Conservation (phyloP, 495 filamentous ascomycete genomes). For the Penicillium goetzii region DNA sequence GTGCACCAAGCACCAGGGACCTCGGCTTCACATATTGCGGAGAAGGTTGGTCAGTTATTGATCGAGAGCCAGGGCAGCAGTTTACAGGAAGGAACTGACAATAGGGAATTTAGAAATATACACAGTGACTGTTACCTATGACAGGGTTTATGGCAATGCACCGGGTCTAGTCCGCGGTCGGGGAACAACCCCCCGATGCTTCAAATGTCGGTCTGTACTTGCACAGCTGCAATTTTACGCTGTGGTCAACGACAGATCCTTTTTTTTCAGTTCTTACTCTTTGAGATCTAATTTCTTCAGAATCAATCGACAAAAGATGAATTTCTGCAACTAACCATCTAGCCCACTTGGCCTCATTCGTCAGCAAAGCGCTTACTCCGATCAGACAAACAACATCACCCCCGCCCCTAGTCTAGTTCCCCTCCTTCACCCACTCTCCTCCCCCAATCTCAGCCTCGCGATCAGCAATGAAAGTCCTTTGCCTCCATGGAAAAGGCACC, state of each 20-base stretch:
- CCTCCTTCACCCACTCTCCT: slow-evolving; percentile 2
- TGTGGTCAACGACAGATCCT: neutral
- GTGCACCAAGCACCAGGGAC: neutral
- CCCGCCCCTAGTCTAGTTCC: neutral
- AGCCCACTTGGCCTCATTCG: neutral
- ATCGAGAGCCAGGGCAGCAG: too few species aligned
- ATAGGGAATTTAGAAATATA: too few species aligned
- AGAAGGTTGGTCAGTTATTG: neutral
- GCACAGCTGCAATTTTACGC: neutral
- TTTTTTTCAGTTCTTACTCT: neutral
- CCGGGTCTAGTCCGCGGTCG: neutral
- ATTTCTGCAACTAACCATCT: neutral
- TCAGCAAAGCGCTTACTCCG: neutral
- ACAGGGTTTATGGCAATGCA: neutral
- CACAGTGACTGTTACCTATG: too few species aligned
- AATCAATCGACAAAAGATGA: neutral
- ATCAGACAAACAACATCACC: slow-evolving; percentile 4
- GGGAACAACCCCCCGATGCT: neutral
- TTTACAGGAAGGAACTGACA: too few species aligned
- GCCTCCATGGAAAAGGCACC: slow-evolving; percentile 67
- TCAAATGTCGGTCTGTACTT: neutral
- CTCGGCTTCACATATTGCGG: neutral
- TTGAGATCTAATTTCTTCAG: neutral
- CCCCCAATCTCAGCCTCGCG: neutral
- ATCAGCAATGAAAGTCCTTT: slow-evolving; percentile 58